Conservation (phyloP, 441 rosid species). For the Croton laevigatus region DNA sequence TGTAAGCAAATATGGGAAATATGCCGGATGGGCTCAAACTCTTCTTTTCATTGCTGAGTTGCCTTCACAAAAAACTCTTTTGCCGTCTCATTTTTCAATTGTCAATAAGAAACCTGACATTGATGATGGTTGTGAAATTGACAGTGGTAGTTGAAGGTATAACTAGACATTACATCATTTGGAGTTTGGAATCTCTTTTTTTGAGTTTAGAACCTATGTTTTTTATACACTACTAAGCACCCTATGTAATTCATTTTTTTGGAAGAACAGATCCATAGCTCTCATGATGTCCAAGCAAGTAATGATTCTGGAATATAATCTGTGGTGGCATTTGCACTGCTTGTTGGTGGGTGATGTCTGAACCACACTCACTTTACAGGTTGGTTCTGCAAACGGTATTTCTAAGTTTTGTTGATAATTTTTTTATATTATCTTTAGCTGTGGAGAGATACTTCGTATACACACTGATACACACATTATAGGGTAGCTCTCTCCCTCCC, state of each 20-base stretch:
- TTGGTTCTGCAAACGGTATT: constrained; percentile 8
- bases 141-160: constrained; percentile 17
- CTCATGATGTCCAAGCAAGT: constrained; percentile 10
- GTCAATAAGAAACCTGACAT: constrained; percentile 30
- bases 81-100: constrained; percentile 44
- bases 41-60: constrained; percentile 82
- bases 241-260: not conserved
- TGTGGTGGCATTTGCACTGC: constrained; percentile 1
- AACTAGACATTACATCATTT: not conserved
- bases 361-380: not conserved
- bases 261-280: constrained; percentile 5
- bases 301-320: constrained; percentile 9
- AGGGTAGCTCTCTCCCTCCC: not conserved
- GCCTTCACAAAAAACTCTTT: constrained; percentile 71
- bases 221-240: not conserved
- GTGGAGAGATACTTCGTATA: not conserved
- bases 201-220: not conserved
- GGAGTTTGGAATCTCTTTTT: not conserved
- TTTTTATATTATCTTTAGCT: not conserved
- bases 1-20: constrained; percentile 79
- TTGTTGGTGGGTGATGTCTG: constrained; percentile 4
- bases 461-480: not conserved
- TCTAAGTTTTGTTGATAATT: not conserved
- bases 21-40: constrained; percentile 98
- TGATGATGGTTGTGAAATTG: constrained; percentile 21